phyloP scores from a whole-genome alignment of 2,329 filamentous ascomycete species.

The Fusarium goolgardi region DNA sequence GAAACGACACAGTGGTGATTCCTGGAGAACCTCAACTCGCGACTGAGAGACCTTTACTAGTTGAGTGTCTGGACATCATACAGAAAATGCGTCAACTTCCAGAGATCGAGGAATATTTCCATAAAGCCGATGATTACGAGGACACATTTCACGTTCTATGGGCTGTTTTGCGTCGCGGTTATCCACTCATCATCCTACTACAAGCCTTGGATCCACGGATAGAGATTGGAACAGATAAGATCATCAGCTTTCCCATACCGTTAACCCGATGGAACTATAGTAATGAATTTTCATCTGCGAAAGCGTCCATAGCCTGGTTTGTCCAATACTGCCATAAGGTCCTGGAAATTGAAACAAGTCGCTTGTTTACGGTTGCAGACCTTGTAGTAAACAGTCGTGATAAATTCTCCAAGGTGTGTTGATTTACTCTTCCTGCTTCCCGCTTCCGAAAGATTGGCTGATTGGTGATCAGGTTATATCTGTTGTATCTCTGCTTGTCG shows the following conservation, averaged over 20 bases:
- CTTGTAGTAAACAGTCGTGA: neutral
- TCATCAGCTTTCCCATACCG: neutral
- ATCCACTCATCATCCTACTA: neutral
- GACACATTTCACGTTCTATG: neutral
- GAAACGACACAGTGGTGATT: neutral
- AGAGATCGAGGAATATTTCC: neutral
- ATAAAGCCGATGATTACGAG: rapidly evolving
- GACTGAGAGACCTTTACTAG: neutral
- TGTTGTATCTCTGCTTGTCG: neutral
- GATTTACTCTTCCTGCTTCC: rapidly evolving
- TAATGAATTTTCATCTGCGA: neutral
- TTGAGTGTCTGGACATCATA: neutral
- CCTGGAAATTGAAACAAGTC: neutral
- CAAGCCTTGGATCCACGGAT: neutral
- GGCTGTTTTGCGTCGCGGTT: neutral
- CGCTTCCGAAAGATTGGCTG: neutral
- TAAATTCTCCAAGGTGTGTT: neutral
- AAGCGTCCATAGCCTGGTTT: neutral
- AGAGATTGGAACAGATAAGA: neutral
- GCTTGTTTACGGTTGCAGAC: neutral
- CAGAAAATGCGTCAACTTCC: neutral
- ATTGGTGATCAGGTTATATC: neutral
- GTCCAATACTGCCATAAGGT: neutral
- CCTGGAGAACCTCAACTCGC: rapidly evolving
- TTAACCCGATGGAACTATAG: neutral